A percentile compares a stretch with the other conserved stretches of the same genome.
phyloP scores from a whole-genome alignment of 257 asterid species.

The Jaltomata sinuosa region DNA sequence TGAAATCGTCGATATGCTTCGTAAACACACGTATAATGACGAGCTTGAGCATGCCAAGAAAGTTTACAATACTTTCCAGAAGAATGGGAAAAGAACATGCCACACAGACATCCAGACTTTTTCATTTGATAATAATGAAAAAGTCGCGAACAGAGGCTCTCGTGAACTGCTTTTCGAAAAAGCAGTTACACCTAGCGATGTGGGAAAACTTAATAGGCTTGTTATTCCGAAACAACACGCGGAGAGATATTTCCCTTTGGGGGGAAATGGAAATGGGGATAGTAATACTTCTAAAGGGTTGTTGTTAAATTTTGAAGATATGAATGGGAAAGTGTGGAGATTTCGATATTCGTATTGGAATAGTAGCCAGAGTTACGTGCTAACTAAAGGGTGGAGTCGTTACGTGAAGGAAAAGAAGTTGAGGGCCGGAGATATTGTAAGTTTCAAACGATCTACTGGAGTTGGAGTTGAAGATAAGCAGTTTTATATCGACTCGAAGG shows the following conservation, averaged over 20 bases:
- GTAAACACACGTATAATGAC: constrained; percentile 54
- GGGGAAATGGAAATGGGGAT: constrained; percentile 10
- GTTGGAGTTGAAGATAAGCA: constrained; percentile 20
- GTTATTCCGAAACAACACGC: constrained; percentile 37
- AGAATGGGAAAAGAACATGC: neutral
- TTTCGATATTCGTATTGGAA: constrained; percentile 66
- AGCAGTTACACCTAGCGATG: constrained; percentile 36
- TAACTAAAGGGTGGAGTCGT: constrained; percentile 71
- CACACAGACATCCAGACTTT: neutral
- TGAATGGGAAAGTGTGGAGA: constrained; percentile 53
- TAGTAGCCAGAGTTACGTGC: constrained; percentile 65
- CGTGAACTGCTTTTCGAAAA: constrained; percentile 36
- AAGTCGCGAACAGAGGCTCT: constrained; percentile 9
- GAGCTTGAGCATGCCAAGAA: constrained; percentile 52
- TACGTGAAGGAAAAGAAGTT: constrained; percentile 56
- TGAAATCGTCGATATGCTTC: constrained; percentile 60
- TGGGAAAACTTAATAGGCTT: constrained; percentile 30
- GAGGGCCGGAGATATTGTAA: constrained; percentile 47
- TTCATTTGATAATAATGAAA: neutral
- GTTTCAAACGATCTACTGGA: constrained; percentile 33
- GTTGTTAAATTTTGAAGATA: constrained; percentile 47
- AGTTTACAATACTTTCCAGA: neutral
- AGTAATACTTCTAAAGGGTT: constrained; percentile 26
- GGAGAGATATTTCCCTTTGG: constrained; percentile 44
- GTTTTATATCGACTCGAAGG: constrained; percentile 39